A percentile compares a stretch with the other conserved stretches of the same genome.
Conservation (phyloP, 495 filamentous ascomycete species). For the Cercophora samala region DNA sequence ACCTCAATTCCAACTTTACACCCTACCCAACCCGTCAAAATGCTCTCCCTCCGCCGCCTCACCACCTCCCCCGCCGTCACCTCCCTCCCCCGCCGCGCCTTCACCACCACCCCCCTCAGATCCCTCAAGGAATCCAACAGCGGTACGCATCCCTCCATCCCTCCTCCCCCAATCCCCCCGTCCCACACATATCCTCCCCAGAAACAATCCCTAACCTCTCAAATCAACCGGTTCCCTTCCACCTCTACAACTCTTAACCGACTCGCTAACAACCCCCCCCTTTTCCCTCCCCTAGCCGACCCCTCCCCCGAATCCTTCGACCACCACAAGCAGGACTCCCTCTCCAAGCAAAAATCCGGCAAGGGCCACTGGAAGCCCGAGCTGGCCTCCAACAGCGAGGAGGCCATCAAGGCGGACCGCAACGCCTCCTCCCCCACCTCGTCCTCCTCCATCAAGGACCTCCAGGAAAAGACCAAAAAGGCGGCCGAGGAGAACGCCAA, state of each 20-base stretch:
- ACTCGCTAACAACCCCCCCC: too few relatives aligned
- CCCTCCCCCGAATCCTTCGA: slow-evolving; percentile 51
- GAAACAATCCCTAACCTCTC: too few relatives aligned
- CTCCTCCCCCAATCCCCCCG: background rate
- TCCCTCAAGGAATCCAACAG: slow-evolving; percentile 25
- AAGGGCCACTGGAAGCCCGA: slow-evolving; percentile 78
- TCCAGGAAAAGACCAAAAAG: slow-evolving; percentile 53
- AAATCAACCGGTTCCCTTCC: background rate
- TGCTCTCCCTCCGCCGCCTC: background rate
- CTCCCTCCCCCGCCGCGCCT: slow-evolving; percentile 5
- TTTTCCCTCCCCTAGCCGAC: slow-evolving; percentile 27
- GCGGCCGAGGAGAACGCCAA: slow-evolving; percentile 37
- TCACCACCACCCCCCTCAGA: slow-evolving; percentile 11
- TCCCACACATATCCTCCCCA: too few relatives aligned
- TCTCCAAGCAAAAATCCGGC: slow-evolving; percentile 68
- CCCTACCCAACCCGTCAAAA: background rate
- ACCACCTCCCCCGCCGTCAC: background rate
- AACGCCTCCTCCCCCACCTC: slow-evolving; percentile 29
- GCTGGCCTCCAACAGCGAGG: slow-evolving; percentile 77
- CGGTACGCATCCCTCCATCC: slow-evolving; percentile 15
- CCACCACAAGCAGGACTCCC: slow-evolving; percentile 65
- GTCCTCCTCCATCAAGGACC: slow-evolving; percentile 35
- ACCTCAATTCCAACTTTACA: too few relatives aligned
- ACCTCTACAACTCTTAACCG: background rate
- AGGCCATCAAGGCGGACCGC: slow-evolving; percentile 60